A percentile compares a stretch with the other conserved stretches of the same genome.
phyloP scores from a whole-genome alignment of 2,329 filamentous ascomycete species.

The Aspergillus calidoustus region DNA sequence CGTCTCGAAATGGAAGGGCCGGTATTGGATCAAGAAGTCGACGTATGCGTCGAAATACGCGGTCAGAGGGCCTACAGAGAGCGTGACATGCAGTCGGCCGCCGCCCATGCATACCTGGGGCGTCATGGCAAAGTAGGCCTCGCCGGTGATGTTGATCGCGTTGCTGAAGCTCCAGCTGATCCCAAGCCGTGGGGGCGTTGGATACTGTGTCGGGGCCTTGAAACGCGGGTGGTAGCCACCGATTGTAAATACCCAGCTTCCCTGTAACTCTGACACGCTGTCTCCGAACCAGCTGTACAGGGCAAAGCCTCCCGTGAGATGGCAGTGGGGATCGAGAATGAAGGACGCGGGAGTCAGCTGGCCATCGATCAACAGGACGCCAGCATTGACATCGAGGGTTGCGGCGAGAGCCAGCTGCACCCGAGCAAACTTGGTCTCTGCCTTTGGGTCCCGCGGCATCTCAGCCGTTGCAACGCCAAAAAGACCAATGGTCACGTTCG shows the following conservation, averaged over 20 bases:
- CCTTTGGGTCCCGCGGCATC: constrained; percentile 28
- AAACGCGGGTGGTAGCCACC: constrained; percentile 53
- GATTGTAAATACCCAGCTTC: constrained; percentile 52
- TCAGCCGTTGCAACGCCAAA: constrained; percentile 38
- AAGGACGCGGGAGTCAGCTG: constrained; percentile 48
- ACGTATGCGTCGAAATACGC: constrained; percentile 49
- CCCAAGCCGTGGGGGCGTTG: constrained; percentile 43
- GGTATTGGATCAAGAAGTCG: constrained; percentile 50
- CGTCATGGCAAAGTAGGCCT: constrained; percentile 54
- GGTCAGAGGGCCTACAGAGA: constrained; percentile 38
- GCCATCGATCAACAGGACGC: constrained; percentile 44
- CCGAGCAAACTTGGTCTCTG: constrained; percentile 34
- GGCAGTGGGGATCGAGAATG: constrained; percentile 46
- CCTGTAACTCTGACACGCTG: constrained; percentile 23
- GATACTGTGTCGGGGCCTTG: constrained; percentile 41
- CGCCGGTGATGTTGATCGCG: constrained; percentile 41
- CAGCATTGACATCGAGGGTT: constrained; percentile 42
- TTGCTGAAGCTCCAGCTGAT: constrained; percentile 44
- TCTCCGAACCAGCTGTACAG: constrained; percentile 47
- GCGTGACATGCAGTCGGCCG: constrained; percentile 36
- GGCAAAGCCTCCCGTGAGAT: constrained; percentile 50
- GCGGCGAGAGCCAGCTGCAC: constrained; percentile 46
- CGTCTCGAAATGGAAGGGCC: constrained; percentile 44
- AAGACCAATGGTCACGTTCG: constrained; percentile 39
- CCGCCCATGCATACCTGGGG: constrained; percentile 52